Evolutionary conservation across 768 basidiomycete species (phyloP).

Genomic region (Asterophora lycoperdoides): DNA sequence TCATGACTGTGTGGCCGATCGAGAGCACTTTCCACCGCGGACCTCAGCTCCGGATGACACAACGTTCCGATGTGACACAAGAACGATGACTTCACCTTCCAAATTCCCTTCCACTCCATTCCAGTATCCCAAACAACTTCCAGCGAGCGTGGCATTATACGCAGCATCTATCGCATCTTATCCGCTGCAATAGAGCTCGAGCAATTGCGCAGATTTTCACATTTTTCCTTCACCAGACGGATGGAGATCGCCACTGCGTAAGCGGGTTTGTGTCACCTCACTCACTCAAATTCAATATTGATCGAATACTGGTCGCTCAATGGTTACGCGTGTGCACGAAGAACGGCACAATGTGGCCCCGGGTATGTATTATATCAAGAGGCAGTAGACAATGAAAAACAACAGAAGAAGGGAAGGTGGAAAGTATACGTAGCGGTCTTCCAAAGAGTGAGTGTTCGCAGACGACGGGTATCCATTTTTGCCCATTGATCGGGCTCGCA

Average conservation of each 20-base stretch:
- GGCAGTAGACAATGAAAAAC: conserved; percentile 16
- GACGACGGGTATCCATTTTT: conserved; percentile 21
- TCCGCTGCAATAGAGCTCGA: no score
- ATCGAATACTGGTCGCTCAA: no score
- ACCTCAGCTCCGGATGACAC: conserved; percentile 11
- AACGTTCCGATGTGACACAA: conserved; percentile 15
- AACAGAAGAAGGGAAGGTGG: conserved; percentile 15
- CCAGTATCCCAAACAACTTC: background rate
- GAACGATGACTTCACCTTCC: conserved; percentile 11
- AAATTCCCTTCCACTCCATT: background rate
- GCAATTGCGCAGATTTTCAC: no score
- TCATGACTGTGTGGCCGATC: background rate
- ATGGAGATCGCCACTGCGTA: no score
- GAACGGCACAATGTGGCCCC: conserved; percentile 11
- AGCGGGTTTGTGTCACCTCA: background rate
- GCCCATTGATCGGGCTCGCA: conserved; percentile 3
- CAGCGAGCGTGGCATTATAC: no score
- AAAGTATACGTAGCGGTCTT: conserved; percentile 21
- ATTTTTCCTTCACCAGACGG: no score
- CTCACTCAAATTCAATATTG: no score
- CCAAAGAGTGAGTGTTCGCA: conserved; percentile 18
- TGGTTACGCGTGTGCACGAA: background rate
- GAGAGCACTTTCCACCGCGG: background rate
- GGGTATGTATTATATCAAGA: conserved; percentile 22
- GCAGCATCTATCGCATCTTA: no score